Conservation (phyloP, 139 green algal genomes). For the Chlamydomonas sphaeroides region DNA sequence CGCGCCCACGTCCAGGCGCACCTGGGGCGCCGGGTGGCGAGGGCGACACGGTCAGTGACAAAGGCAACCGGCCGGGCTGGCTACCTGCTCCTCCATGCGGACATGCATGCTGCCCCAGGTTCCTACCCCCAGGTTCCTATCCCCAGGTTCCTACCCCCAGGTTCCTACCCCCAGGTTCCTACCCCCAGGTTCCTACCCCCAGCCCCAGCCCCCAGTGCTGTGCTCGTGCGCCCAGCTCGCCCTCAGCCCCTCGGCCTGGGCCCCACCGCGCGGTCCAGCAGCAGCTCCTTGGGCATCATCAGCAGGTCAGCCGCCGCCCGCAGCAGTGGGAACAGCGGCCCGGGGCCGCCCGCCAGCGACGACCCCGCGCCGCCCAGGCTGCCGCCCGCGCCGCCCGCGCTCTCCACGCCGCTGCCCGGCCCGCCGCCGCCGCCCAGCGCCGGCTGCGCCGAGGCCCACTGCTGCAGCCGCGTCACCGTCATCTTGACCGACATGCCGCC, state of each 20-base stretch:
- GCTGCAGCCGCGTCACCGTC: conserved; percentile 63
- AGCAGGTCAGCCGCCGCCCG: conserved; percentile 81
- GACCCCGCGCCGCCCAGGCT: conserved; percentile 5
- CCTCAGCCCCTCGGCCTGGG: too few relatives aligned
- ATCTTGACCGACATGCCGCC: conserved; percentile 82
- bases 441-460: conserved; percentile 51
- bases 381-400: not conserved
- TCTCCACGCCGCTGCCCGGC: not conserved
- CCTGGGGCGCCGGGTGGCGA: too few relatives aligned
- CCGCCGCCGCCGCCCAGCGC: not conserved
- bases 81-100: too few relatives aligned
- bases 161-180: too few relatives aligned
- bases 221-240: too few relatives aligned
- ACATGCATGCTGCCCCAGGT: too few relatives aligned
- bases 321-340: conserved; percentile 77
- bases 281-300: conserved; percentile 85
- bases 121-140: too few relatives aligned
- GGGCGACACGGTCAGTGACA: too few relatives aligned
- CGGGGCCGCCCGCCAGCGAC: conserved; percentile 11
- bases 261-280: conserved; percentile 37
- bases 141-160: too few relatives aligned
- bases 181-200: too few relatives aligned
- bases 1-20: conserved; percentile 50
- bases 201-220: too few relatives aligned
- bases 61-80: too few relatives aligned